Base-by-base conservation (phyloP, 208 protist genomes). In the Acanthamoeba castellanii region DNA sequence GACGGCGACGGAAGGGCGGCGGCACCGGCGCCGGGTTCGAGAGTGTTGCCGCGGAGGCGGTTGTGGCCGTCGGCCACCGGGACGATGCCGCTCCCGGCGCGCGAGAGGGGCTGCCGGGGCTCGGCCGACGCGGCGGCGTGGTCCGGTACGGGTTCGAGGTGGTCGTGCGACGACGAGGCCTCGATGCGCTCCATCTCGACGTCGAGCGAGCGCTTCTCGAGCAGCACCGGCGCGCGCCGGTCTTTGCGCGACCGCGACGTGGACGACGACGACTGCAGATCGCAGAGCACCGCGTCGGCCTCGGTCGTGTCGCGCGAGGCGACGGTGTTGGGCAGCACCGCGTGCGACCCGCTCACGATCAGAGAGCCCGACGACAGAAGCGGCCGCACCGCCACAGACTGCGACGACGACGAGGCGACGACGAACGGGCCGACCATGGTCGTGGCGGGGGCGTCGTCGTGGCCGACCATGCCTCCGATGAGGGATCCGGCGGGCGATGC, bases 141-240 rank as follows among this genome's bases (percentile, higher is more conserved):
- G 50, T 55, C 50, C 13, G 50, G 50, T 16, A 55, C 13, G 5
- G 50, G 50, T 13, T 5, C 50, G 50, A 55, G 50, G 13, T 55
- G 8, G 13, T 55, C 50, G 8, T 55, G 50, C n/a, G n/a, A n/a
- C n/a, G 14, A 64, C 11, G 61, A 70, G 22, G 61, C 61, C n/a
- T 81, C 72, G 72, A 81, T 81, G 72, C 72, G 72, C 30, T 81
- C 72, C 72, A 81, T 81, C 37, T 81, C 72, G 5, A 50, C 37
- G 37, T 81, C 72, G 18, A 81, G 72, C n/a, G 72, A 81, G 72
- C 37, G 27, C 37, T 81, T 81, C 20, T 81, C 32, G 20, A 81
- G 37, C n/a, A 81, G 72, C 37, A 81, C 72, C 3, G 72, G 72
- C 37, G 72, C 72, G 5, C 72, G n/a, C 37, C 72, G 8, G 11